Evolutionary conservation across 148 eudicot genomes (phyloP), one percentile per base, ranked within the genome.

Genomic region (Cornus suecica): DNA sequence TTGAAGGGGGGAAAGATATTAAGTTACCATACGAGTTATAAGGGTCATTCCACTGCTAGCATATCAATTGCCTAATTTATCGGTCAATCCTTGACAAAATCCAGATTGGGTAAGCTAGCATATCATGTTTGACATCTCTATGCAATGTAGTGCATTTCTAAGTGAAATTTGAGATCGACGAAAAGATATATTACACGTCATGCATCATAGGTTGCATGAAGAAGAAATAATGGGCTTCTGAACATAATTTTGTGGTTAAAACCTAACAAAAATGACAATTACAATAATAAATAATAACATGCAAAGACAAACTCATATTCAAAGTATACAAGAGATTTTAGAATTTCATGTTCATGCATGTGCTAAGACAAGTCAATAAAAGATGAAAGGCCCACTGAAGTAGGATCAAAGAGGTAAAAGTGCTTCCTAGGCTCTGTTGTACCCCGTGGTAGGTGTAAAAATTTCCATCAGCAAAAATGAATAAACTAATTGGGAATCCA

Each of bases 161-260:
- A 23, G 26, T 27, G 45, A 69, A 78, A 15, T 29, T 56, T 22
- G 34, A 26, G 48, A 48, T 24, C 54, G 10, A 14, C 2, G 9
- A 51, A 45, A 66, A 20, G 61, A 67, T 31, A 68, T 37, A n/a
- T 64, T 81, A 93, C 99, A 98, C 93, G 99, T 98, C 99, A 95
- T 27, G 92, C 80, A 81, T 95, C 99, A 75, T 95, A 95, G 76
- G 99, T 98, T 26, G 99, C 93, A 64, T 93, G 93, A 67, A 95
- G 97, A 81, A 95, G 76, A 83, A 95, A 95, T 28, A 95, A 52
- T 23, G 99, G 99, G 27, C 98, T 91, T 76, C 71, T 91, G 72
- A 95, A 95, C 87, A 30, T 91, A 63, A 75, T 93, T 95, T 82
- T 95, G 91, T 71, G 99, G 98, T 86, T 93, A 95, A 85, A 93